These are phyloP conservation scores for Vicia faba DNA, from an alignment of 306 rosid species.

Conservation along the genomic window DNA sequence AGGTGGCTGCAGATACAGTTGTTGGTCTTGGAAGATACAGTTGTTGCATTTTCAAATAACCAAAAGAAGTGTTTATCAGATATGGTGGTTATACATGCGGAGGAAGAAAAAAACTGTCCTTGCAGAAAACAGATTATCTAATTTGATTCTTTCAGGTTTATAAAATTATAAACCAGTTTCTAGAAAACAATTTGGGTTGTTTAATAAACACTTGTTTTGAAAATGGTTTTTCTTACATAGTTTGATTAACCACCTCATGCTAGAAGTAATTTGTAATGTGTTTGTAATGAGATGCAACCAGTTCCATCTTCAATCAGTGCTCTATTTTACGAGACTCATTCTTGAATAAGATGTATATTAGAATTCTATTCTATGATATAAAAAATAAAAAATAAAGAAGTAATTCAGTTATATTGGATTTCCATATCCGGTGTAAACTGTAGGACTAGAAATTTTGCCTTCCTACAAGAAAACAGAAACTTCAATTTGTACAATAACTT, in stretches of 20 bases:
- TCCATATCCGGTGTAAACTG: slow-evolving; percentile 1
- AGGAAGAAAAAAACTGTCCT: no score
- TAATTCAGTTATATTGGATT: slow-evolving; percentile 5
- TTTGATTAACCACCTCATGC: not conserved
- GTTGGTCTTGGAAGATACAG: no score
- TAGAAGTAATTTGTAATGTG: not conserved
- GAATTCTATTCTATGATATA: not conserved
- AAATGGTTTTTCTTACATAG: no score
- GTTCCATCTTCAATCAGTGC: not conserved
- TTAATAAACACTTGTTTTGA: no score
- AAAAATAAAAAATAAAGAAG: not conserved
- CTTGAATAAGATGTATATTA: slow-evolving; percentile 2
- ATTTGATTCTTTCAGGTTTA: no score
- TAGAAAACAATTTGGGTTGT: no score
- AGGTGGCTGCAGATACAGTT: no score
- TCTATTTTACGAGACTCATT: not conserved
- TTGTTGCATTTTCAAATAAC: no score
- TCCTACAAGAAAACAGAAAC: slow-evolving; percentile 20
- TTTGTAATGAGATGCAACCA: not conserved
- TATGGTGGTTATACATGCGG: no score
- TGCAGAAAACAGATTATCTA: no score
- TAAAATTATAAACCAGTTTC: no score
- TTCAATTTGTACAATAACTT: slow-evolving; percentile 19
- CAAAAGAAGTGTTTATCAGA: no score
- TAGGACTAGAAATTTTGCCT: slow-evolving; percentile 27